Base-by-base conservation (phyloP, 1,139 yeast genomes). In the Candida neerlandica region DNA sequence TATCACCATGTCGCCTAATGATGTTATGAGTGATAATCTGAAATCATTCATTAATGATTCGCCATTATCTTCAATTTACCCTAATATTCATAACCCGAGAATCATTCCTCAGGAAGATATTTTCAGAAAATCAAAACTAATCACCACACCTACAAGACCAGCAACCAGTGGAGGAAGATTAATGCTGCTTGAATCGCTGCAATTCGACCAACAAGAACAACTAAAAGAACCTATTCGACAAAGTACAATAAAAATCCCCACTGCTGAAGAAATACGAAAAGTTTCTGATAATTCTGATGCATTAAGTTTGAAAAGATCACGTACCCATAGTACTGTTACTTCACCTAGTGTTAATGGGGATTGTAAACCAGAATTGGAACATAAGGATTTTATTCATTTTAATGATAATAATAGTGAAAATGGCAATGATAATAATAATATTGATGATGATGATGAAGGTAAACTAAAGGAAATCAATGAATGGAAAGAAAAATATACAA, bases 281-380 rank as follows among this genome's bases (percentile, higher is more conserved):
- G 41, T 43, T 2, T 43, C 45, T 11, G 41, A 43, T 43, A 15
- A 19, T 21, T 42, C 44, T 5, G 44, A 42, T 15, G 15, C 33
- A 15, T 42, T 42, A 6, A 42, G 44, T 33, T 21, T 42, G 16
- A 30, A 42, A 7, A 21, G 29, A 12, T 21, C 41, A 4, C 21
- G 14, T 23, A 21, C 14, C 9, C 21, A 12, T 12, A n/a, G 15
- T 21, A 21, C 35, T n/a, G n/a, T 23, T 23, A 23, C 35, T 14
- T n/a, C 16, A 15, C 35, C 35, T 33, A 33, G 35, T 33, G 35
- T 33, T 5, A 33, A 33, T 33, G 18, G 18, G 11, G 35, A 33
- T 14, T 14, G 18, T 5, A 33, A 33, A 15, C 35, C 35, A 33
- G 11, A 14, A 14, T 33, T 33, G 15, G 35, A 33, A 14, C 35